Percentiles rank a stretch among this genome's conserved stretches.
These are phyloP conservation scores for Cordyceps cicadae DNA, from an alignment of 2,329 filamentous ascomycete species.

Conservation along the genomic window DNA sequence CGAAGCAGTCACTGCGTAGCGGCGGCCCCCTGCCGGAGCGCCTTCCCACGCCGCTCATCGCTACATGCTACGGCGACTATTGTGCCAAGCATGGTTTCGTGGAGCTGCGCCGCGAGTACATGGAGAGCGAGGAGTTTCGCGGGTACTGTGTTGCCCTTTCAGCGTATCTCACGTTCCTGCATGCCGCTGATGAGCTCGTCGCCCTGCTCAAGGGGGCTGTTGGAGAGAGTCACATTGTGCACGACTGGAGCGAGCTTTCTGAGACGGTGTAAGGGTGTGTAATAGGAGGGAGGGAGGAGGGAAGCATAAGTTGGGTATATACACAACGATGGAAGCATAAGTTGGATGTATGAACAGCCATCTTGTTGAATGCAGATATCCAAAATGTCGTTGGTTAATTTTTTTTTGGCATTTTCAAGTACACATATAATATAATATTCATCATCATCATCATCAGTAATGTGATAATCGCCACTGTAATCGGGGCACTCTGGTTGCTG, in stretches of 20 bases:
- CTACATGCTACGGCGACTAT: slow-evolving; percentile 25
- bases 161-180: slow-evolving; percentile 35
- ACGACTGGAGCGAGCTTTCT: slow-evolving; percentile 7
- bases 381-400: not conserved
- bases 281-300: no score
- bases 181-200: slow-evolving; percentile 35
- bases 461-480: no score
- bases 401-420: not conserved
- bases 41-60: slow-evolving; percentile 37
- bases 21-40: slow-evolving; percentile 39
- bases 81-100: slow-evolving; percentile 15
- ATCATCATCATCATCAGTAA: no score
- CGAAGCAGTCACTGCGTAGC: slow-evolving; percentile 39
- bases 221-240: slow-evolving; percentile 29
- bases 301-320: no score
- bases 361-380: not conserved
- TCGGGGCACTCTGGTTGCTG: no score
- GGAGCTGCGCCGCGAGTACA: slow-evolving; percentile 24
- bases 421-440: not conserved
- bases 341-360: no score
- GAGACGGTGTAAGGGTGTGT: not conserved
- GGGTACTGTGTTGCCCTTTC: slow-evolving; percentile 38
- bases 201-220: slow-evolving; percentile 33
- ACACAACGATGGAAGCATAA: no score
- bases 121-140: slow-evolving; percentile 35